Percentiles rank a stretch among this genome's conserved stretches.
phyloP scores from a whole-genome alignment of 257 asterid species.

The Solanum rostratum region DNA sequence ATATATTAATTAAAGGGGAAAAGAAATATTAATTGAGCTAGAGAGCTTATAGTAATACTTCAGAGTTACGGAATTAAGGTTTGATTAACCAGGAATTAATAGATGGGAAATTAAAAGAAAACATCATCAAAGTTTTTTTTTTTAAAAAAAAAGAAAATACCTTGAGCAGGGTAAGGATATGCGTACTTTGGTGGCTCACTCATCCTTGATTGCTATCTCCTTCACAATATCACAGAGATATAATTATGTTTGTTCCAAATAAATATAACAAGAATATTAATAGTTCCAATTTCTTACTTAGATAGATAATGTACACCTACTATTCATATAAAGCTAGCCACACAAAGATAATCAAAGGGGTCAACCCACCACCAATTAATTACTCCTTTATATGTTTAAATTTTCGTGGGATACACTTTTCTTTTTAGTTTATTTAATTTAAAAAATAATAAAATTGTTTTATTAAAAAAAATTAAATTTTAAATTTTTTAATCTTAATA shows the following conservation, averaged over 20 bases:
- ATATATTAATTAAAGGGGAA: not conserved
- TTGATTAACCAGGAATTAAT: not conserved
- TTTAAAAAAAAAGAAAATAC: not conserved
- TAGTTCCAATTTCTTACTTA: not conserved
- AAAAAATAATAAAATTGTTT: rapidly evolving
- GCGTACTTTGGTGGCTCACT: constrained; percentile 70
- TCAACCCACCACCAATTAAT: not conserved
- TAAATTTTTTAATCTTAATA: too few species aligned
- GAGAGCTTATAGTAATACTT: not conserved
- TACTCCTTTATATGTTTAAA: too few species aligned
- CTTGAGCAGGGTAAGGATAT: constrained; percentile 70
- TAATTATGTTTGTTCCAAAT: not conserved
- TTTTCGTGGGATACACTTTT: too few species aligned
- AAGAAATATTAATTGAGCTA: not conserved
- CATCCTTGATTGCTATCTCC: constrained; percentile 13
- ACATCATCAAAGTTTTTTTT: too few species aligned
- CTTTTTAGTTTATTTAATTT: not conserved
- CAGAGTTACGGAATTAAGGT: not conserved
- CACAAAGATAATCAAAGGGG: not conserved
- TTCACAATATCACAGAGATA: not conserved
- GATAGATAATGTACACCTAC: not conserved
- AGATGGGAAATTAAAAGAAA: not conserved
- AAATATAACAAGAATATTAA: not conserved
- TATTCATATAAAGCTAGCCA: not conserved
- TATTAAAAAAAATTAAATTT: too few species aligned